Evolutionary conservation across 2,329 filamentous ascomycete genomes (phyloP).

Genomic region (Aplosporella prunicola): DNA sequence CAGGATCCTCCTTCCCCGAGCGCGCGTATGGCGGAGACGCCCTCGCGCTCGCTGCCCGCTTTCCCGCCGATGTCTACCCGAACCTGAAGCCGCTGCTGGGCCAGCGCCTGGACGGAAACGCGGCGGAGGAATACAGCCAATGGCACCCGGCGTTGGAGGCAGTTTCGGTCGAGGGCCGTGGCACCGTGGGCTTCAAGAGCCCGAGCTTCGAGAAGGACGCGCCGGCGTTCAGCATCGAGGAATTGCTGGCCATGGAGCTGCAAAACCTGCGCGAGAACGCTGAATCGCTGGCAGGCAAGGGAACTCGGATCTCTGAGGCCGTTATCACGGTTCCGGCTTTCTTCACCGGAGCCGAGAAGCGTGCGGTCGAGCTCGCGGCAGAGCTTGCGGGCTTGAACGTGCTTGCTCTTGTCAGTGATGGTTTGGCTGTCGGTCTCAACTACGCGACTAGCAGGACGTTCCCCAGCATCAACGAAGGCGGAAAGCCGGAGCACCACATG

Average conservation of each 20-base stretch:
- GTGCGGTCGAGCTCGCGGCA: conserved; percentile 73
- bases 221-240: conserved; percentile 63
- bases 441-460: conserved; percentile 90
- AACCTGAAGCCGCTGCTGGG: conserved; percentile 91
- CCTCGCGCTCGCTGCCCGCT: conserved; percentile 73
- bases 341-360: conserved; percentile 83
- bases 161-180: conserved; percentile 46
- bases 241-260: conserved; percentile 91
- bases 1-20: conserved; percentile 69
- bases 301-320: conserved; percentile 62
- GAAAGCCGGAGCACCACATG: conserved; percentile 81
- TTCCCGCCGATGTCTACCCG: conserved; percentile 86
- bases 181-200: conserved; percentile 75
- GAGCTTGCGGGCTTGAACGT: conserved; percentile 82
- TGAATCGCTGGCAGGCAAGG: conserved; percentile 69
- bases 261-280: conserved; percentile 87
- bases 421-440: conserved; percentile 84
- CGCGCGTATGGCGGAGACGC: conserved; percentile 88
- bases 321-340: conserved; percentile 87
- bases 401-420: conserved; percentile 77
- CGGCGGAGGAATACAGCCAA: conserved; percentile 59
- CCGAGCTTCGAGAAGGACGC: conserved; percentile 57
- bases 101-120: conserved; percentile 44
- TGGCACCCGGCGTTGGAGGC: conserved; percentile 73
- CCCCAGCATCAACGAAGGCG: conserved; percentile 70